Conservation (phyloP, 2,329 filamentous ascomycete genomes). For the Aspergillus sp. region DNA sequence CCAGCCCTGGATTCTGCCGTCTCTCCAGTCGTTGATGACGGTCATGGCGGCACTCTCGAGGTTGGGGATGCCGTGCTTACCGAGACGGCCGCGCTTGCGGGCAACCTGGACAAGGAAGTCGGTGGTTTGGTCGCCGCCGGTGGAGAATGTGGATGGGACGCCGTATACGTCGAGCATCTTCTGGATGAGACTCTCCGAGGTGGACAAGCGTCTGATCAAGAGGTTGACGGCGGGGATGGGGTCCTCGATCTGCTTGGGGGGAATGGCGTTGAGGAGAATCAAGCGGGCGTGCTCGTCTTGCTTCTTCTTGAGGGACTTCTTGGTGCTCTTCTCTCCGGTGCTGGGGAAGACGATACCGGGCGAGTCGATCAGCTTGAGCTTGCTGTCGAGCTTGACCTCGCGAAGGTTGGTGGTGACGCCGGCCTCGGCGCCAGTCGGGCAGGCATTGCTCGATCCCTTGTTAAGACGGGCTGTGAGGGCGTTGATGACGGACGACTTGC, state of each 20-base stretch:
- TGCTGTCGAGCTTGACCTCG: conserved; percentile 90
- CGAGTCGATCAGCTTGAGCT: conserved; percentile 87
- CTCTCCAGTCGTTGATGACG: conserved; percentile 94
- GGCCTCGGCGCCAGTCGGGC: conserved; percentile 84
- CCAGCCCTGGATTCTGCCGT: conserved; percentile 93
- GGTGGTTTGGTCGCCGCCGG: conserved; percentile 70
- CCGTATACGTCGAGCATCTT: conserved; percentile 82
- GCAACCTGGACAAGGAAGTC: conserved; percentile 95
- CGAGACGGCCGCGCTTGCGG: conserved; percentile 82
- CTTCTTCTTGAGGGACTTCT: conserved; percentile 56
- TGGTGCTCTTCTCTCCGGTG: conserved; percentile 44
- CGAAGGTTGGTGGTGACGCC: conserved; percentile 86
- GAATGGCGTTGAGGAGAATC: conserved; percentile 83
- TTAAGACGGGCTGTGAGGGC: conserved; percentile 74
- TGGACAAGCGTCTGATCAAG: conserved; percentile 74
- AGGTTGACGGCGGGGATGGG: conserved; percentile 81
- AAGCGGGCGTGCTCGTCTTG: conserved; percentile 76
- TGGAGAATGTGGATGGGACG: conserved; percentile 69
- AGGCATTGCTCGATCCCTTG: conserved; percentile 60
- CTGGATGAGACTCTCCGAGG: conserved; percentile 66
- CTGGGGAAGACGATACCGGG: conserved; percentile 92
- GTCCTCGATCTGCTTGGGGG: conserved; percentile 90
- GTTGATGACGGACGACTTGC: conserved; percentile 96
- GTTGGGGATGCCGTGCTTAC: conserved; percentile 87
- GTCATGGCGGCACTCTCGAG: conserved; percentile 81